Conservation (phyloP, 2,329 filamentous ascomycete genomes). For the Calonectria pteridis region DNA sequence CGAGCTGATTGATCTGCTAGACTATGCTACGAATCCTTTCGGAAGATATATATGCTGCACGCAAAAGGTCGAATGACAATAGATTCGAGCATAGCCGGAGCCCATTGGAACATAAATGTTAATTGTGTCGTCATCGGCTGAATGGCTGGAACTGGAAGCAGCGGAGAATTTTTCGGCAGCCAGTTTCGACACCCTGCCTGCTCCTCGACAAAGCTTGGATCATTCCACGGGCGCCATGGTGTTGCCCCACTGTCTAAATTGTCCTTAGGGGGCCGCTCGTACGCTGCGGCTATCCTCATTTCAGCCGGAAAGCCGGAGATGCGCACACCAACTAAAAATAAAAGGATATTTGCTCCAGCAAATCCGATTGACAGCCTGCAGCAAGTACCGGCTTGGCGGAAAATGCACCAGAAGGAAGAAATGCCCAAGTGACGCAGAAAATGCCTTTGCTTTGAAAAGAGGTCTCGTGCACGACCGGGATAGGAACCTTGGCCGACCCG, state of each 20-base stretch:
- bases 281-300: not conserved
- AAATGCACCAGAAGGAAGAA: not conserved
- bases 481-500: not conserved
- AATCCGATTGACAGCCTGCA: too few species aligned
- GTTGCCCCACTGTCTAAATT: not conserved
- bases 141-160: slow-evolving; percentile 34
- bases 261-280: not conserved
- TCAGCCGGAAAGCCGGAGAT: not conserved
- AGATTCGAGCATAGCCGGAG: not conserved
- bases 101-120: not conserved
- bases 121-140: slow-evolving; percentile 36
- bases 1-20: not conserved
- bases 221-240: not conserved
- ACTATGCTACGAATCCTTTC: not conserved
- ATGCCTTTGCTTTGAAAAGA: not conserved
- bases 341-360: not conserved
- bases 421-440: not conserved
- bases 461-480: not conserved
- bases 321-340: not conserved
- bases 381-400: not conserved
- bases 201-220: not conserved
- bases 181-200: not conserved
- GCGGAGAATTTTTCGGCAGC: slow-evolving; percentile 39
- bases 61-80: not conserved
- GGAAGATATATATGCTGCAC: not conserved